phyloP scores from a whole-genome alignment of 495 filamentous ascomycete genomes.

The Pyrenula aspistea region DNA sequence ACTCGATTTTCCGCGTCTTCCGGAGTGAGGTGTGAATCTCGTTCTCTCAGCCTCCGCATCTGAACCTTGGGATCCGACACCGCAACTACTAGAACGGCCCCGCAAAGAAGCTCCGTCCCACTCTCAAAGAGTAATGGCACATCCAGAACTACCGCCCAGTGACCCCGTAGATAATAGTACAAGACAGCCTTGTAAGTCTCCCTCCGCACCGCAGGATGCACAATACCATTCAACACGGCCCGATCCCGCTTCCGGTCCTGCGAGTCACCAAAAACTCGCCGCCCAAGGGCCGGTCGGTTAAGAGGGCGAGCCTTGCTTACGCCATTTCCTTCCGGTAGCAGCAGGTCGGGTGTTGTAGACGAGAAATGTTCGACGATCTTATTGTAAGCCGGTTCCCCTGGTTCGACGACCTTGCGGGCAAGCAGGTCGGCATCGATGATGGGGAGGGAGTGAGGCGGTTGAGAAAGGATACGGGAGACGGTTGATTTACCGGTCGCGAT shows the following conservation, averaged over 20 bases:
- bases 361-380: slow-evolving; percentile 69
- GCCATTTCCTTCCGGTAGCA: slow-evolving; percentile 34
- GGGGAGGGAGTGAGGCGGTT: slow-evolving; percentile 72
- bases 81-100: slow-evolving; percentile 72
- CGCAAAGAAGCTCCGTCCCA: slow-evolving; percentile 69
- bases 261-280: slow-evolving; percentile 69
- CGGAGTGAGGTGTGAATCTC: slow-evolving; percentile 59
- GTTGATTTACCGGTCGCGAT: slow-evolving; percentile 98
- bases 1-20: slow-evolving; percentile 80
- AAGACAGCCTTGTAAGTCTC: slow-evolving; percentile 62
- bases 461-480: slow-evolving; percentile 69
- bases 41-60: slow-evolving; percentile 57
- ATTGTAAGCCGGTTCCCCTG: slow-evolving; percentile 70
- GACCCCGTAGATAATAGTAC: slow-evolving; percentile 52
- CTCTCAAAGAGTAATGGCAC: slow-evolving; percentile 85
- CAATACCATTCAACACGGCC: slow-evolving; percentile 69
- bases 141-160: slow-evolving; percentile 86
- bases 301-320: slow-evolving; percentile 52
- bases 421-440: slow-evolving; percentile 92
- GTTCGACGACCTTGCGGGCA: slow-evolving; percentile 82
- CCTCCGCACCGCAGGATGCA: slow-evolving; percentile 73
- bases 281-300: slow-evolving; percentile 75
- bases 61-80: slow-evolving; percentile 64
- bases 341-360: slow-evolving; percentile 70
- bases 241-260: slow-evolving; percentile 54